Evolutionary conservation across 2,329 filamentous ascomycete genomes (phyloP).

Genomic region (Dothiorella sarmentorum): DNA sequence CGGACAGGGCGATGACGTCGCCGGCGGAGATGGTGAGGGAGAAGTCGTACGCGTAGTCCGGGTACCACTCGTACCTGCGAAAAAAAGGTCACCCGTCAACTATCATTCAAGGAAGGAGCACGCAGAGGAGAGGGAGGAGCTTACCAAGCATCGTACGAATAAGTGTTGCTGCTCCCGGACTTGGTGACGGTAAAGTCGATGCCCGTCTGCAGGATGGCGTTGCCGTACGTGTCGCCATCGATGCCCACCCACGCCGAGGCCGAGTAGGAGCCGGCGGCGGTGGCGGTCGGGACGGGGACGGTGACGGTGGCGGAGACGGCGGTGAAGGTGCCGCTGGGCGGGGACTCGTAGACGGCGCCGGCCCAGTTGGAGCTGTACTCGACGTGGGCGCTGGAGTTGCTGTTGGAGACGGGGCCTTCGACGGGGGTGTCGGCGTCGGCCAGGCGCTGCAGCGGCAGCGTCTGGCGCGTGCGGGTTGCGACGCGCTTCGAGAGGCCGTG

Average conservation of each 20-base stretch:
- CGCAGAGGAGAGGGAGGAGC: neutral
- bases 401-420: conserved; percentile 37
- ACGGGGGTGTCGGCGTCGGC: conserved; percentile 58
- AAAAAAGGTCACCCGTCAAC: no score
- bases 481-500: conserved; percentile 33
- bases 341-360: conserved; percentile 51
- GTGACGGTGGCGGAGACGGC: conserved; percentile 54
- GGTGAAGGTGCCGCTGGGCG: conserved; percentile 45
- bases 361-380: conserved; percentile 51
- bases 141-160: conserved; percentile 53
- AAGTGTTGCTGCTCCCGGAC: conserved; percentile 29
- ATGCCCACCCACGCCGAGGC: conserved; percentile 60
- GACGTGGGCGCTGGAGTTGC: conserved; percentile 53
- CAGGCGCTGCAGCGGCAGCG: neutral
- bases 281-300: conserved; percentile 49
- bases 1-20: conserved; percentile 44
- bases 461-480: conserved; percentile 26
- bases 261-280: conserved; percentile 42
- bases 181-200: conserved; percentile 50
- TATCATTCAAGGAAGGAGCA: neutral
- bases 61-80: conserved; percentile 39
- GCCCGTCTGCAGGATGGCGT: conserved; percentile 56
- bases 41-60: conserved; percentile 56
- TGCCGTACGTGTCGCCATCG: conserved; percentile 55
- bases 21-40: conserved; percentile 38